Evolutionary conservation across 768 basidiomycete species (phyloP).

Genomic region (Chlorophyllum brunneum): DNA sequence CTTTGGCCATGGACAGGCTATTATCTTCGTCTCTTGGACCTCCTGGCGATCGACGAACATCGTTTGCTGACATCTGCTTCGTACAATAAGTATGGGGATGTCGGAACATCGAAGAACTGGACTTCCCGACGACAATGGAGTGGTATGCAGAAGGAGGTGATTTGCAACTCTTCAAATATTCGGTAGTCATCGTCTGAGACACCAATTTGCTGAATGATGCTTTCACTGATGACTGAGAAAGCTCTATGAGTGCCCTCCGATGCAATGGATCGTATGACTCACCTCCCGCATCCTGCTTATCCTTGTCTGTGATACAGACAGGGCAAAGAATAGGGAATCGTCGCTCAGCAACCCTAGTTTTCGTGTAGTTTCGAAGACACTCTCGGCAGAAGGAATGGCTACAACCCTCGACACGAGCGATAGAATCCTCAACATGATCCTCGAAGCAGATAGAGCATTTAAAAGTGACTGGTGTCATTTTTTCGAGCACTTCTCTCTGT

Average conservation of each 20-base stretch:
- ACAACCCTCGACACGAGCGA: conserved; percentile 37
- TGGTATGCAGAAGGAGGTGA: conserved; percentile 10
- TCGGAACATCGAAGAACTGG: neutral
- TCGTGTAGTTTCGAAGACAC: conserved; percentile 8
- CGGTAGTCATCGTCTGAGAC: conserved; percentile 7
- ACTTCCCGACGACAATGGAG: conserved; percentile 8
- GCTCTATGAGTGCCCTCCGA: neutral
- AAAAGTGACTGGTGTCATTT: conserved; percentile 22
- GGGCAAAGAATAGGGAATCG: conserved; percentile 11
- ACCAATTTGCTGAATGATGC: conserved; percentile 7
- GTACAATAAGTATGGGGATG: no score
- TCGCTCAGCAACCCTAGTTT: neutral
- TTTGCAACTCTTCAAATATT: conserved; percentile 12
- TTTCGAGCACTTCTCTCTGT: conserved; percentile 3
- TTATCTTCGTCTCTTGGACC: conserved; percentile 15
- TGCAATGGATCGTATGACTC: neutral
- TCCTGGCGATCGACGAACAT: conserved; percentile 23
- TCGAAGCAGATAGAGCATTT: conserved; percentile 48
- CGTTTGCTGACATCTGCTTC: conserved; percentile 19
- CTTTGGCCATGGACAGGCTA: conserved; percentile 21
- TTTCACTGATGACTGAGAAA: conserved; percentile 1
- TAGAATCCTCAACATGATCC: conserved; percentile 33
- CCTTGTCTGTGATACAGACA: neutral
- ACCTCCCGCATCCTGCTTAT: conserved; percentile 5
- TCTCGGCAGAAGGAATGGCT: conserved; percentile 25